Base-by-base conservation (phyloP, 257 asterid genomes). In the Handroanthus guayacan region DNA sequence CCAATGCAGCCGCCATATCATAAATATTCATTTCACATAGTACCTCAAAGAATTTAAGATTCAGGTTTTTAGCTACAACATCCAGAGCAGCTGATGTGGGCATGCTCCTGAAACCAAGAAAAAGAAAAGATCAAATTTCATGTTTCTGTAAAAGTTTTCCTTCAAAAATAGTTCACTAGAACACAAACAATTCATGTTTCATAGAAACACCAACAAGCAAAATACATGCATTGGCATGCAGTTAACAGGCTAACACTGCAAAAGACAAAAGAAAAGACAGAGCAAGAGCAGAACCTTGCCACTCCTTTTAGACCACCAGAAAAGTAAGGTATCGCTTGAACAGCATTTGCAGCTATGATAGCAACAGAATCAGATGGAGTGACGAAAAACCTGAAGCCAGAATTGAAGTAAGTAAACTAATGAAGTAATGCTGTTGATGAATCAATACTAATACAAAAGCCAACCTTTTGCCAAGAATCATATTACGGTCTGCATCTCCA, bases 71-170 rank as follows among this genome's bases (percentile, higher is more conserved):
- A 50, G 99, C 99, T 36, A 95, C 99, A 77, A 95, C 96, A 82
- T 95, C 98, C 78, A 95, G 99, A 79, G 99, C 99, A 75, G 99
- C 96, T 80, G 99, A 95, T 17, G 99, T 95, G 75, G 99, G 98
- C 99, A 95, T 95, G 86, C 99, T 95, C 97, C 99, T 95, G 88
- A 78, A 79, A 57, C 52, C 80, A 76, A 60, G 62, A 61, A 63
- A 56, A 58, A 65, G 71, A 77, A 62, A 62, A n/a, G 81, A 70
- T 70, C 66, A 48, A 78, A 75, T 54, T 75, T 37, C 75, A 56
- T 45, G 48, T 61, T 47, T 34, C 12, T 9, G 17, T 12, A 41
- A 51, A 25, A 48, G 9, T 11, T 50, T 18, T 52, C 12, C 11
- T 43, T 25, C 5, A 62, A 75, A 37, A 65, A 43, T 64, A 25